Evolutionary conservation across 2,329 filamentous ascomycete species (phyloP), one percentile per base, ranked within the genome.

Genomic region (Pseudofabraea citricarpa): DNA sequence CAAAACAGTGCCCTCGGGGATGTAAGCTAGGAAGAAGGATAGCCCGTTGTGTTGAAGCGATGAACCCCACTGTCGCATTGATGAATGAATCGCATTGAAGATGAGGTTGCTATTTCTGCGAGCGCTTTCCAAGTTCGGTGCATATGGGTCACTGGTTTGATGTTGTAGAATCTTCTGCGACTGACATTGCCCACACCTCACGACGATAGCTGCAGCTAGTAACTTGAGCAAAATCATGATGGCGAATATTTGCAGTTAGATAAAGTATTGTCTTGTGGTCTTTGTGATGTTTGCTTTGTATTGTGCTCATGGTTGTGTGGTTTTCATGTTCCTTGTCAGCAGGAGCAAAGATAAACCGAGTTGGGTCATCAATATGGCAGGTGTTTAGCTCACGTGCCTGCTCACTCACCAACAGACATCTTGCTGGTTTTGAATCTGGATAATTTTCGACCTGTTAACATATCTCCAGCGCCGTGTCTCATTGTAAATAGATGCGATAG

Each of bases 11-110:
- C 79, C 82, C 15, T 68, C 65, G 0, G 84, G 83, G 1, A 89
- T 73, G 0, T 73, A 74, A 1, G 75, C 82, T 0, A 83, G 68
- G 53, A 87, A 85, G 51, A 85, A 72, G 2, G 80, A 79, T 71
- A 89, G 81, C 44, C 85, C 85, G 58, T 89, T 89, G 61, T 89
- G 84, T 46, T 85, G 73, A 4, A 86, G 58, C 0, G 83, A 81
- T 0, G 81, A 85, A 3, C 82, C 84, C 77, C 81, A 89, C 66
- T 88, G 82, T 20, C 85, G 73, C 68, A 84, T 79, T 1, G 83
- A 82, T 7, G 79, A 79, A 50, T 87, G 79, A 18, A 88, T 68
- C n/a, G 81, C 73, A 57, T 88, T 88, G 71, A 88, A 88, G 44
- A 88, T 77, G 50, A 76, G 72, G 51, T 78, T 74, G 7, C 76